A percentile compares a stretch with the other conserved stretches of the same genome.
Evolutionary conservation across 371 early-diverging fungal species (phyloP).

Genomic region (Mortierella sp.): DNA sequence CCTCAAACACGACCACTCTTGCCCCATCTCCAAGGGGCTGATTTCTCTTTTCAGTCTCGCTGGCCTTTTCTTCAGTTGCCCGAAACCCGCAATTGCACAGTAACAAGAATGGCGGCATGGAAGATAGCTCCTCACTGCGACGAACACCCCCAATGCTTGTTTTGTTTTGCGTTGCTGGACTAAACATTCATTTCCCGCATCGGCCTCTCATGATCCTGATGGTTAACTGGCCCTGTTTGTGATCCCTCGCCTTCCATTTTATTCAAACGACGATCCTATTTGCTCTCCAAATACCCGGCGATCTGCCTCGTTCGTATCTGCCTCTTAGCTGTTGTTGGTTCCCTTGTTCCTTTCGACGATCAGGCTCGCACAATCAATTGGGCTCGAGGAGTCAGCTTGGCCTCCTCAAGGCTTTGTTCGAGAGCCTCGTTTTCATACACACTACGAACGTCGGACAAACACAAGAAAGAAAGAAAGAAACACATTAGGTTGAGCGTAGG

Average conservation of each 20-base stretch:
- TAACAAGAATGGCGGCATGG: neutral
- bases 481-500: neutral
- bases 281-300: neutral
- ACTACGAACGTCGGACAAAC: neutral
- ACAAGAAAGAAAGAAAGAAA: neutral
- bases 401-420: conserved; percentile 24
- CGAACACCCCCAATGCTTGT: neutral
- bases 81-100: neutral
- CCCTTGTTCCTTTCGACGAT: neutral
- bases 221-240: neutral
- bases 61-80: neutral
- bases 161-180: neutral
- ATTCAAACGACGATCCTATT: neutral
- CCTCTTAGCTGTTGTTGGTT: neutral
- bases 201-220: neutral
- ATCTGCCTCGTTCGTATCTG: neutral
- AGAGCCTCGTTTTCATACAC: conserved; percentile 26
- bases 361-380: conserved; percentile 29
- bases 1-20: neutral
- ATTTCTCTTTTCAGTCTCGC: neutral
- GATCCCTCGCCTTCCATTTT: neutral
- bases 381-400: conserved; percentile 31
- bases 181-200: neutral
- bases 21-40: neutral
- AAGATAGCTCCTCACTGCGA: too few relatives aligned